Percentiles rank a stretch among this genome's conserved stretches.
These are phyloP conservation scores for Wickerhamomyces pijperi DNA, from an alignment of 805 yeast genomes.

Conservation along the genomic window DNA sequence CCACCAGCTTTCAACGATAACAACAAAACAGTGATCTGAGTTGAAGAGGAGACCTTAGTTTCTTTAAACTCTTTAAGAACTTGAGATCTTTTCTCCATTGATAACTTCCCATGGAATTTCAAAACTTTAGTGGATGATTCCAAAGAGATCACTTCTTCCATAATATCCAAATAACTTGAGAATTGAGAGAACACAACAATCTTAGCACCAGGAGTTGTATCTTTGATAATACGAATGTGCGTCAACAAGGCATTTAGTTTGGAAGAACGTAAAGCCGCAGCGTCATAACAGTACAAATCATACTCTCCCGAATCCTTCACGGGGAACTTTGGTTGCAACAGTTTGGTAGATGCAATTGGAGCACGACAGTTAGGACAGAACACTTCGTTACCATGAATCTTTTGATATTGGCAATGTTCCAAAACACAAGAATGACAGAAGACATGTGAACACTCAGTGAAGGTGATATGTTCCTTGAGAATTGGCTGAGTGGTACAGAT, in stretches of 20 bases:
- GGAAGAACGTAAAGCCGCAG: conserved; percentile 40
- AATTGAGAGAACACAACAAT: conserved; percentile 88
- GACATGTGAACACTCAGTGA: conserved; percentile 74
- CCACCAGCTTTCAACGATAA: conserved; percentile 89
- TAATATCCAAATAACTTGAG: conserved; percentile 67
- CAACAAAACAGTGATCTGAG: conserved; percentile 37
- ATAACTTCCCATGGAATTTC: conserved; percentile 77
- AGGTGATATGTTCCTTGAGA: conserved; percentile 35
- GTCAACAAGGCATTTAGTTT: conserved; percentile 59
- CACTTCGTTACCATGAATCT: conserved; percentile 29
- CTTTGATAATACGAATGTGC: conserved; percentile 43
- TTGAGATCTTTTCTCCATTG: conserved; percentile 49
- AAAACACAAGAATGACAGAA: conserved; percentile 65
- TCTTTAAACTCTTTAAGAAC: conserved; percentile 48
- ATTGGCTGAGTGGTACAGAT: conserved; percentile 72
- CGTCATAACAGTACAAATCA: conserved; percentile 13
- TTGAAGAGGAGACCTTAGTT: conserved; percentile 9
- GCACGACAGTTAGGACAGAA: conserved; percentile 71
- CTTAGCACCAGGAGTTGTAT: conserved; percentile 53
- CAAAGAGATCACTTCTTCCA: conserved; percentile 47
- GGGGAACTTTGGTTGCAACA: conserved; percentile 17
- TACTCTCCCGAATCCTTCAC: conserved; percentile 16
- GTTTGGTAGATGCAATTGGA: conserved; percentile 38
- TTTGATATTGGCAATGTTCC: conserved; percentile 67
- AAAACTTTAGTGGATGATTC: conserved; percentile 39